Percentiles rank a stretch among this genome's conserved stretches.
Conservation (phyloP, 1,284 basidiomycete genomes). For the Austropuccinia psidii region DNA sequence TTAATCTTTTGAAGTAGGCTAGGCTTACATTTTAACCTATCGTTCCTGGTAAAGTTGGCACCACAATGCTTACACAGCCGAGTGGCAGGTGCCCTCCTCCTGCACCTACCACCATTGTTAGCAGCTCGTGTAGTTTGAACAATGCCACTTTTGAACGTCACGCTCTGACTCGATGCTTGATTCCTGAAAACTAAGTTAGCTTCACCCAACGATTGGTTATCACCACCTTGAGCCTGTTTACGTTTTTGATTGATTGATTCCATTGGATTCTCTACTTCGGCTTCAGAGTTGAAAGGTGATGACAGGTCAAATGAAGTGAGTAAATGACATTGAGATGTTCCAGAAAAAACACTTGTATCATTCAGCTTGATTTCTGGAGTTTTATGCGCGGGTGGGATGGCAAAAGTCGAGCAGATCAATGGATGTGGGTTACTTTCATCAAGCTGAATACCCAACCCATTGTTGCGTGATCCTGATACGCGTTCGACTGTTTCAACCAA, state of each 20-base stretch:
- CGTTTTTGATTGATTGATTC: background rate
- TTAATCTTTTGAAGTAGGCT: too few species aligned
- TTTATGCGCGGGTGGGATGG: too few species aligned
- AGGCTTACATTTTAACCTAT: constrained; percentile 4
- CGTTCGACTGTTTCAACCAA: background rate
- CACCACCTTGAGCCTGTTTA: background rate
- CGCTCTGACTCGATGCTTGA: background rate
- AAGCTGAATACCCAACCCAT: too few species aligned
- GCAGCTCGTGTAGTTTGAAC: background rate
- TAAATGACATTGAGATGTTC: too few species aligned
- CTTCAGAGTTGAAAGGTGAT: too few species aligned
- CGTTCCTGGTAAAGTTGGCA: constrained; percentile 18
- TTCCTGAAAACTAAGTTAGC: background rate
- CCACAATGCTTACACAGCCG: constrained; percentile 14
- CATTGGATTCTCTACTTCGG: background rate
- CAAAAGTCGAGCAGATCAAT: too few species aligned
- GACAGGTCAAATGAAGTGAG: too few species aligned
- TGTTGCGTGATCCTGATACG: background rate
- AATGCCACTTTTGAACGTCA: background rate
- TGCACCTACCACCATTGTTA: constrained; percentile 11
- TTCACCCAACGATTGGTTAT: too few species aligned
- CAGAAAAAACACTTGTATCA: too few species aligned
- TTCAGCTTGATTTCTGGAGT: too few species aligned
- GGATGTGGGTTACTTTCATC: too few species aligned
- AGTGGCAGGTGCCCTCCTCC: constrained; percentile 10